Percentiles rank a stretch among this genome's conserved stretches.
Conservation (phyloP, 2,329 filamentous ascomycete species). For the Triangularia setosa region DNA sequence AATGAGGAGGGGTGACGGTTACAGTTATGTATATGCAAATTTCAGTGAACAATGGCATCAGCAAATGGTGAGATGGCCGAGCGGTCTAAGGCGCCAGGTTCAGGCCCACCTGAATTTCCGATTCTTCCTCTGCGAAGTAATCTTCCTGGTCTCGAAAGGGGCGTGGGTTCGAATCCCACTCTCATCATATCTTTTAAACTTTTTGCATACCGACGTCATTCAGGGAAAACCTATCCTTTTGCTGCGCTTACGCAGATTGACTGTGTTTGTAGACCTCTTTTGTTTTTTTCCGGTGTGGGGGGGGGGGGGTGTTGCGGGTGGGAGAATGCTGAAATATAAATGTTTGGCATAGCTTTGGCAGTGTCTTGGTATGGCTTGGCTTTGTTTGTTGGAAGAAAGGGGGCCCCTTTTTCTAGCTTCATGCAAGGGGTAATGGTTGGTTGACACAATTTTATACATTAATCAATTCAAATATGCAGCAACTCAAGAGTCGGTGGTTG, state of each 20-base stretch:
- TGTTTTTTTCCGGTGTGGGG: too few relatives aligned
- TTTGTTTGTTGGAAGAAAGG: neutral
- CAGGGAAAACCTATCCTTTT: neutral
- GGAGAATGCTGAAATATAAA: too few relatives aligned
- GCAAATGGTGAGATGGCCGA: neutral
- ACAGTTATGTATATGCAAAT: neutral
- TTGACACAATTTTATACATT: too few relatives aligned
- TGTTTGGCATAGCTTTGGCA: too few relatives aligned
- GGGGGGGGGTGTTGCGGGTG: too few relatives aligned
- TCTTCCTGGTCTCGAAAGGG: conserved; percentile 7
- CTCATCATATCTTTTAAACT: neutral
- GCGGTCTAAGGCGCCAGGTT: conserved; percentile 2
- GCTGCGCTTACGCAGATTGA: too few relatives aligned
- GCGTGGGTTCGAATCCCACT: conserved; percentile 10
- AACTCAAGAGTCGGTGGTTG: too few relatives aligned
- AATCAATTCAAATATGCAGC: too few relatives aligned
- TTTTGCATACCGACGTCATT: neutral
- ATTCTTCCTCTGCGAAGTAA: neutral
- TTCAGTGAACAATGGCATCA: neutral
- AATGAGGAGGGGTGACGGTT: neutral
- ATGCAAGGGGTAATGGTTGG: too few relatives aligned
- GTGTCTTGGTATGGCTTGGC: neutral
- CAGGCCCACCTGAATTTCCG: conserved; percentile 2
- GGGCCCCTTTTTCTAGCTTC: neutral
- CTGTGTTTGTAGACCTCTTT: too few relatives aligned